Evolutionary conservation across 2,329 filamentous ascomycete species (phyloP).

Genomic region (Fusarium vanettenii): DNA sequence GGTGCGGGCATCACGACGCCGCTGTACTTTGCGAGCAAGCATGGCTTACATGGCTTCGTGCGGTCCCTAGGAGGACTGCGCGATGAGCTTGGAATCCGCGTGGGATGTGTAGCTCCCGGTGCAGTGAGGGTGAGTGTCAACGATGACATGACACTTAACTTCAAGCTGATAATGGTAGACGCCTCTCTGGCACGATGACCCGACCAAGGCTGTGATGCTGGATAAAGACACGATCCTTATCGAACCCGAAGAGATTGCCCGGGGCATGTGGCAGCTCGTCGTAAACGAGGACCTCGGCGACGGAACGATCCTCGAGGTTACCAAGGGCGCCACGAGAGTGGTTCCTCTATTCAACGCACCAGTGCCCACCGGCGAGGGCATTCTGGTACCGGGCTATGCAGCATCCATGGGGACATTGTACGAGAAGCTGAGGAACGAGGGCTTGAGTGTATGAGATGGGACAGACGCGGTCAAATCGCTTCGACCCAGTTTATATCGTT

Average conservation of each 20-base stretch:
- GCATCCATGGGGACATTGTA: slow-evolving; percentile 39
- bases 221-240: slow-evolving; percentile 43
- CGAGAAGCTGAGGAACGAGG: slow-evolving; percentile 34
- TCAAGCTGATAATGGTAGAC: slow-evolving; percentile 39
- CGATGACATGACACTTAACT: no score
- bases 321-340: slow-evolving; percentile 39
- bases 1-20: slow-evolving; percentile 45
- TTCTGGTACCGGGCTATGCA: slow-evolving; percentile 38
- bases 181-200: slow-evolving; percentile 48
- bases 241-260: slow-evolving; percentile 46
- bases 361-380: slow-evolving; percentile 37
- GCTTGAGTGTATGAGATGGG: slow-evolving; percentile 36
- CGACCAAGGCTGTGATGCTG: slow-evolving; percentile 44
- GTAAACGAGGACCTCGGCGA: slow-evolving; percentile 42
- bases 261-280: slow-evolving; percentile 46
- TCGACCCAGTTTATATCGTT: background rate
- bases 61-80: slow-evolving; percentile 45
- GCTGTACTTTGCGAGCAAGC: slow-evolving; percentile 53
- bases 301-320: slow-evolving; percentile 49
- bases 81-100: slow-evolving; percentile 48
- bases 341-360: slow-evolving; percentile 45
- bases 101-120: slow-evolving; percentile 49
- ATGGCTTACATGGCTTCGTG: slow-evolving; percentile 52
- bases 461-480: background rate
- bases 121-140: slow-evolving; percentile 43